Base-by-base conservation (phyloP, 108 stramenopile species). In the Epithemia pelagica region DNA sequence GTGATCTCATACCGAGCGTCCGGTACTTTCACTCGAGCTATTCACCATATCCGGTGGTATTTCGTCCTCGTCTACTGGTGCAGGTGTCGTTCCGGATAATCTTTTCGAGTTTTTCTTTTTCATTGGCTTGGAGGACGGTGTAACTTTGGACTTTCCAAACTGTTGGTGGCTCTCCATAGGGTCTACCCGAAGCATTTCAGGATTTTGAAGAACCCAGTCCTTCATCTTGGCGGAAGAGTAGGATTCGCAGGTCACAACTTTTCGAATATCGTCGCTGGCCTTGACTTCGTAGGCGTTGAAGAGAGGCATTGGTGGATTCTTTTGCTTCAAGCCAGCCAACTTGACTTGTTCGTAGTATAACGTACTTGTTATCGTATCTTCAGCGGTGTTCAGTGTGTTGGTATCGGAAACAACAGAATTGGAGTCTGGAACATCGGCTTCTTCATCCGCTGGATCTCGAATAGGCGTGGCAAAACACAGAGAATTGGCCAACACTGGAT, bases 391-490 rank as follows among this genome's bases (percentile, higher is more conserved):
- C 55, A 72, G 59, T 8, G 66, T 67, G 37, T 52, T 53, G 46
- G 67, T 29, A 52, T 68, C 67, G 23, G 58, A 59, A 1, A 32
- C 56, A 23, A 68, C 29, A 24, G 58, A 37, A 31, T 24, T 52
- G 27, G 2, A 22, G 22, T 68, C 67, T 31, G 55, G 29, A n/a
- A 26, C 21, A 25, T 20, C 58, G 29, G 59, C 25, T 33, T 81
- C 76, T 2, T 62, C 30, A 22, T 59, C 56, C 22, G 30, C 65
- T 19, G 59, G 32, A 32, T 66, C 62, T 1, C 72, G 67, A 18
- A 81, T 64, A 19, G 80, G 80, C n/a, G 73, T 70, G 21, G 80
- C 80, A 61, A 81, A 81, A 64, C 80, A 81, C 28, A 81, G 51
- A 7, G 75, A 67, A 58, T 65, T 58, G 46, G 57, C 57, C 18